These are phyloP conservation scores for Clarireedia paspali DNA, from an alignment of 2,329 filamentous ascomycete genomes.

Conservation along the genomic window DNA sequence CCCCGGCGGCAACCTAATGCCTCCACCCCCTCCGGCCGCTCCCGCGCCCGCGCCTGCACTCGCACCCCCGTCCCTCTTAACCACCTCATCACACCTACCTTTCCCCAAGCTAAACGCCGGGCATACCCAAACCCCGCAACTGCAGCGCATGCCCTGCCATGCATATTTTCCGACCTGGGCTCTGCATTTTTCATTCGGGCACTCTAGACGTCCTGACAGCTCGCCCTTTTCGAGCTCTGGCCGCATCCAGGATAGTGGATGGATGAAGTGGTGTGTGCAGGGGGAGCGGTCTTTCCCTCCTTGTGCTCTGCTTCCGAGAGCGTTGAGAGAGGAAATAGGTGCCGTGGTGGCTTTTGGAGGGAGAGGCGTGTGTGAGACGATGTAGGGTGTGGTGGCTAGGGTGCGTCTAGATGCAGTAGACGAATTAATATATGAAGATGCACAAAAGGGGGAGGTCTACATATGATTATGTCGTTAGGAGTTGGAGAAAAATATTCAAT, in stretches of 20 bases:
- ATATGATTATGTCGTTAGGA: neutral
- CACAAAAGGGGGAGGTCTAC: neutral
- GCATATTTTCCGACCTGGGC: slow-evolving; percentile 87
- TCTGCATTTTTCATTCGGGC: slow-evolving; percentile 70
- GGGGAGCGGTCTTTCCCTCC: slow-evolving; percentile 21
- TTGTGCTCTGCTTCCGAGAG: neutral
- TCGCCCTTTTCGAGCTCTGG: slow-evolving; percentile 70
- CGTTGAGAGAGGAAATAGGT: slow-evolving; percentile 21
- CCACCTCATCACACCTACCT: slow-evolving; percentile 67
- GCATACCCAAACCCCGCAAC: slow-evolving; percentile 82
- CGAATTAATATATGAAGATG: neutral
- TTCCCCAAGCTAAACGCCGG: slow-evolving; percentile 83
- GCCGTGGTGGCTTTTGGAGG: slow-evolving; percentile 11
- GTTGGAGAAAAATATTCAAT: neutral
- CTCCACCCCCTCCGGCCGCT: slow-evolving; percentile 17
- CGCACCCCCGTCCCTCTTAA: slow-evolving; percentile 11
- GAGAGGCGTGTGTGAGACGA: slow-evolving; percentile 41
- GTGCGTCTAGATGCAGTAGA: slow-evolving; percentile 32
- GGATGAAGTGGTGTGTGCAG: slow-evolving; percentile 85
- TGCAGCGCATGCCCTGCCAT: slow-evolving; percentile 93
- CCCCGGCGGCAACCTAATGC: slow-evolving; percentile 50
- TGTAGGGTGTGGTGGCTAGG: slow-evolving; percentile 54
- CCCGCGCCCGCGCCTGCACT: slow-evolving; percentile 3
- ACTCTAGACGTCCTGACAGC: slow-evolving; percentile 76
- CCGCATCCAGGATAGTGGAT: slow-evolving; percentile 94